Conservation (phyloP, 2,329 filamentous ascomycete species). For the Colletotrichum filicis region DNA sequence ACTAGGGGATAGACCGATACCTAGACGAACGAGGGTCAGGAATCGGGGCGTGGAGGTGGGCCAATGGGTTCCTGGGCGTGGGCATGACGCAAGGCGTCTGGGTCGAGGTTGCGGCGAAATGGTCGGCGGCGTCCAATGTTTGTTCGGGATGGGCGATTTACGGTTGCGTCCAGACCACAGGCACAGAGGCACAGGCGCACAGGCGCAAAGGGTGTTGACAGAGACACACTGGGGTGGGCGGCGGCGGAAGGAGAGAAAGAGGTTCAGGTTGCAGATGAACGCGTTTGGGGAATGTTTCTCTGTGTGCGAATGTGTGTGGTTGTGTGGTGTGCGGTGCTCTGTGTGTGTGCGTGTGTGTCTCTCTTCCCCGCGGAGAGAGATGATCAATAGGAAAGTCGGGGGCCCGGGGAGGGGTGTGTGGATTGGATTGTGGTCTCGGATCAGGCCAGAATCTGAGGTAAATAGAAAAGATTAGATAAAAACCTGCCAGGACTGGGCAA, state of each 20-base stretch:
- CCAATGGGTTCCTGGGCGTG: constrained; percentile 33
- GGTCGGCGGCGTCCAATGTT: constrained; percentile 33
- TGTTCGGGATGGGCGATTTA: constrained; percentile 28
- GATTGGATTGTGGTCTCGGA: constrained; percentile 11
- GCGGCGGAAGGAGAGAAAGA: constrained; percentile 10
- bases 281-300: constrained; percentile 17
- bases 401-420: constrained; percentile 1
- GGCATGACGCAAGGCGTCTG: constrained; percentile 34
- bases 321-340: neutral
- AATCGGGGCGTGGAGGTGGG: constrained; percentile 30
- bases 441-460: constrained; percentile 2
- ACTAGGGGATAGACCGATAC: constrained; percentile 18
- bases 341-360: neutral
- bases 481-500: neutral
- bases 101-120: constrained; percentile 30
- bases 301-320: neutral
- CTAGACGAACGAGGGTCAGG: constrained; percentile 16
- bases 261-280: constrained; percentile 19
- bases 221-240: constrained; percentile 15
- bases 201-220: neutral
- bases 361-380: neutral
- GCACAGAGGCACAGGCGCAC: constrained; percentile 2
- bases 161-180: constrained; percentile 32
- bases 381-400: constrained; percentile 5
- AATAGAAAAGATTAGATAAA: neutral